Base-by-base conservation (phyloP, 768 basidiomycete genomes). In the Kwoniella pini region DNA sequence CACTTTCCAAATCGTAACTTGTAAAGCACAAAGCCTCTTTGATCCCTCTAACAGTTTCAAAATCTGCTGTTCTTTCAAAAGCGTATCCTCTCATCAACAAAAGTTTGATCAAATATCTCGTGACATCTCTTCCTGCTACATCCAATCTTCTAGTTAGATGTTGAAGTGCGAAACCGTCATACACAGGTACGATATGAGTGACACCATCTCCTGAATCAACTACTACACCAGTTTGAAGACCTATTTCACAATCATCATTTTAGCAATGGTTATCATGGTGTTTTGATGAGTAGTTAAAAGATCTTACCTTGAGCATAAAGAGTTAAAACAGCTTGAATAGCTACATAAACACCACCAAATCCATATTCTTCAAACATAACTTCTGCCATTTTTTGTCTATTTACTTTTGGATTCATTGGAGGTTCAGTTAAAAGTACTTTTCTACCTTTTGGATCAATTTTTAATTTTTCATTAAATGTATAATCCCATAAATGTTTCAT, bases 331-430 rank as follows among this genome's bases (percentile, higher is more conserved):
- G 96, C 96, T 81, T 99, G 96, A 62, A 99, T 97, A 19, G 96
- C 96, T 2, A 99, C 88, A 79, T 98, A 98, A 58, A 98, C 91
- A 0, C 91, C 90, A 17, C 87, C 86, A 72, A 98, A 97, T 2
- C 91, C 92, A 79, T 97, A 99, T 64, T 95, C 90, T 81, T 99
- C 96, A 76, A 99, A 97, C 96, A 99, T 99, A 74, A 97, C 91
- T 79, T 98, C 88, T 57, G 87, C 88, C 93, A 99, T 97, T 77
- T 84, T 82, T 79, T 93, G 87, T 71, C 96, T 80, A 80, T 99
- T 98, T 65, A 80, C 87, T 75, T 87, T 91, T 2, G 96, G 96
- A 80, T 99, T 98, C 96, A 98, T 98, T 27, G 96, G 96, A 15
- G 96, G 96, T 79, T 99, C 96, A 0, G 96, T 99, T 70, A 99